A percentile compares a stretch with the other conserved stretches of the same genome.
These are phyloP conservation scores for Globisporangium polare DNA, from an alignment of 352 stramenopile genomes.

Conservation along the genomic window DNA sequence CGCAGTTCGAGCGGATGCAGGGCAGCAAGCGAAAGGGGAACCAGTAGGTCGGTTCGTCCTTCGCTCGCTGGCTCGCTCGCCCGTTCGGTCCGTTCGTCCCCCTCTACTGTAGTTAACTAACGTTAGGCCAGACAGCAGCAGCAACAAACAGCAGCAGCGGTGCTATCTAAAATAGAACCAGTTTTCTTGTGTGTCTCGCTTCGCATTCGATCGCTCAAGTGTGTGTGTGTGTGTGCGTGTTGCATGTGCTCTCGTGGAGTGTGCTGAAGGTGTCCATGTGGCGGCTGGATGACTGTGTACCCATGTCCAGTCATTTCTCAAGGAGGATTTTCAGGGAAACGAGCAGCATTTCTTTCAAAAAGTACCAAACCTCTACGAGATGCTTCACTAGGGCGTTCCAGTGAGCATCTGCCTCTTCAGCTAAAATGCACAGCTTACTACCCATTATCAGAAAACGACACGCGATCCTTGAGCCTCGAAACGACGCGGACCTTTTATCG, in stretches of 20 bases:
- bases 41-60: slow-evolving; percentile 31
- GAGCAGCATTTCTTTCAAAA: too few relatives aligned
- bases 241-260: neutral
- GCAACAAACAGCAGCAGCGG: slow-evolving; percentile 10
- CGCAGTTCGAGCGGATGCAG: slow-evolving; percentile 77
- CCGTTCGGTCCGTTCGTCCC: neutral
- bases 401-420: too few relatives aligned
- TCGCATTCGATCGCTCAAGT: neutral
- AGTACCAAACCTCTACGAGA: too few relatives aligned
- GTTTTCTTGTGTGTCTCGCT: slow-evolving; percentile 14
- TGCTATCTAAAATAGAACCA: slow-evolving; percentile 20
- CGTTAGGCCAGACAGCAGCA: slow-evolving; percentile 15
- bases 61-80: neutral
- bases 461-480: neutral
- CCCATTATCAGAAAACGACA: neutral
- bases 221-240: too few relatives aligned
- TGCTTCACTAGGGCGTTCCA: too few relatives aligned
- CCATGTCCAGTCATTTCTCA: neutral
- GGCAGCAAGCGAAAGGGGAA: slow-evolving; percentile 76
- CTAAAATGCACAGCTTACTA: neutral
- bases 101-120: slow-evolving; percentile 11
- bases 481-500: neutral
- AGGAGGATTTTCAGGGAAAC: neutral
- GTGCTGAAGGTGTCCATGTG: neutral
- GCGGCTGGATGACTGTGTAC: too few relatives aligned